Percentiles rank a stretch among this genome's conserved stretches.
Evolutionary conservation across 192 early-diverging fungal species (phyloP).

Genomic region (Coemansia sp.): DNA sequence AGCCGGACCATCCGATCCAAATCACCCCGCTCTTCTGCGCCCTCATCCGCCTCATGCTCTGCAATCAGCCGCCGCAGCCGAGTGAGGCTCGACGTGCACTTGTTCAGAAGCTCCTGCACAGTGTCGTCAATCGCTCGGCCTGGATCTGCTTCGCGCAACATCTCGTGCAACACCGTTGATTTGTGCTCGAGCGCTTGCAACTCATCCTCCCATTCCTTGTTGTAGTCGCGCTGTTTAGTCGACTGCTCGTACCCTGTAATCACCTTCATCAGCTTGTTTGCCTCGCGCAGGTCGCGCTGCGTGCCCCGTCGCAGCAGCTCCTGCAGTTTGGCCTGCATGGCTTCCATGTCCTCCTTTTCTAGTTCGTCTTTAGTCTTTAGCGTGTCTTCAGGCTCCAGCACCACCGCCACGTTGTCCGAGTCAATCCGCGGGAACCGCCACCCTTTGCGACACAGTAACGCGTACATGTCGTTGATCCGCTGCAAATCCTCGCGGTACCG

Average conservation of each 20-base stretch:
- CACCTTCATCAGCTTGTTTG: conserved; percentile 96
- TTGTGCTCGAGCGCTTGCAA: conserved; percentile 79
- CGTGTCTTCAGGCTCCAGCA: conserved; percentile 52
- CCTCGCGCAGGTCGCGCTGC: conserved; percentile 89
- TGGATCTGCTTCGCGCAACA: conserved; percentile 69
- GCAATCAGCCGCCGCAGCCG: conserved; percentile 44
- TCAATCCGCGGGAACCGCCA: conserved; percentile 53
- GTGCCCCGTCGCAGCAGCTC: conserved; percentile 93
- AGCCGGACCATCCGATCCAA: conserved; percentile 40
- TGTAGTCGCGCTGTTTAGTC: conserved; percentile 68
- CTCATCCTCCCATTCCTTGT: conserved; percentile 76
- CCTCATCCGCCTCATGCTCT: conserved; percentile 18
- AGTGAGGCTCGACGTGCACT: conserved; percentile 37
- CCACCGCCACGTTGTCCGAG: conserved; percentile 33
- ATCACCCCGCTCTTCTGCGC: conserved; percentile 23
- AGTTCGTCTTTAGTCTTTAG: conserved; percentile 92
- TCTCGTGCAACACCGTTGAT: conserved; percentile 72
- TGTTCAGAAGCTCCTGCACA: conserved; percentile 31
- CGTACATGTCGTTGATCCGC: conserved; percentile 94
- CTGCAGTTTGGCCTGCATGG: conserved; percentile 79
- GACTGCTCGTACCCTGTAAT: conserved; percentile 92
- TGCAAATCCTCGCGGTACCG: conserved; percentile 91
- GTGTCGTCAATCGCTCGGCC: conserved; percentile 53
- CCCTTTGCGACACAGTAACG: conserved; percentile 84
- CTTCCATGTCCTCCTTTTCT: conserved; percentile 88